A percentile compares a stretch with the other conserved stretches of the same genome.
These are phyloP conservation scores for Trifolium dubium DNA, from an alignment of 306 rosid genomes.

Conservation along the genomic window DNA sequence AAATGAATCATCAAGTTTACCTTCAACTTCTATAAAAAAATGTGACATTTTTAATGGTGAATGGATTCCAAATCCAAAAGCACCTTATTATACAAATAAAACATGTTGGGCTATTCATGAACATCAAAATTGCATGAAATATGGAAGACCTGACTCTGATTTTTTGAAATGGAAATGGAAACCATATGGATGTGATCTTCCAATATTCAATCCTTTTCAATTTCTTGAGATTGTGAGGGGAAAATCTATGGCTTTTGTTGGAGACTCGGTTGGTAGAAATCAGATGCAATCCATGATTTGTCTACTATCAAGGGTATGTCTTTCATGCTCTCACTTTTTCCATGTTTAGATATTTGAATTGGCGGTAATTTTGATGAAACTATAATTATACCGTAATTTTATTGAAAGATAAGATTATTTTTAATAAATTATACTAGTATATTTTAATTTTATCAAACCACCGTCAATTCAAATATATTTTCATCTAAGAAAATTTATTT, in stretches of 20 bases:
- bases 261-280: constrained; percentile 94
- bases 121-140: constrained; percentile 86
- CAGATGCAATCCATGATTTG: constrained; percentile 87
- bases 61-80: constrained; percentile 82
- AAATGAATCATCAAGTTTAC: constrained; percentile 43
- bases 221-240: constrained; percentile 75
- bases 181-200: constrained; percentile 79
- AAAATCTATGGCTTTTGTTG: constrained; percentile 87
- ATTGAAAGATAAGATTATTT: not conserved
- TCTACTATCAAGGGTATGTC: constrained; percentile 55
- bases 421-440: not conserved
- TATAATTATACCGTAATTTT: not conserved
- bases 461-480: not conserved
- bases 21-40: constrained; percentile 40
- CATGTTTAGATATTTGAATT: not conserved
- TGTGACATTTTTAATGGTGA: constrained; percentile 87
- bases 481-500: too few species aligned
- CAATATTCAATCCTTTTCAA: constrained; percentile 77
- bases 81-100: constrained; percentile 74
- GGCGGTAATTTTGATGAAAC: not conserved
- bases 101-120: constrained; percentile 93
- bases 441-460: not conserved
- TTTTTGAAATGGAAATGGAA: constrained; percentile 91
- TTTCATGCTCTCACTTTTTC: not conserved
- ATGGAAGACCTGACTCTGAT: constrained; percentile 80